Conservation (phyloP, 2,329 filamentous ascomycete species). For the Dryadomyces sulphureus region DNA sequence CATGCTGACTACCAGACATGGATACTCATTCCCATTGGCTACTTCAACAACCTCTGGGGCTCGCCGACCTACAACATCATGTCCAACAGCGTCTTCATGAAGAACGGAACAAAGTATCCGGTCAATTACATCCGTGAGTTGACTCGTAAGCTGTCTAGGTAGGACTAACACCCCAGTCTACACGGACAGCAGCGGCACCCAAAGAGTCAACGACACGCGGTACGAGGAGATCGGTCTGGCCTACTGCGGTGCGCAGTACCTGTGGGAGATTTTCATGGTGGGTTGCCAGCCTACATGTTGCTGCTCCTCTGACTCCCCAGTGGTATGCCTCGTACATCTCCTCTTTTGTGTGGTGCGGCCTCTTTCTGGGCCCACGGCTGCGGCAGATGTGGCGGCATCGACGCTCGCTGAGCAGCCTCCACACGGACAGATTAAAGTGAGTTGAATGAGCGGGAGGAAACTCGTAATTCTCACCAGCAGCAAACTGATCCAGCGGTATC, state of each 20-base stretch:
- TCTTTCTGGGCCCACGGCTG: slow-evolving; percentile 1
- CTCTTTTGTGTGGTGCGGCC: slow-evolving; percentile 2
- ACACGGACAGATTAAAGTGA: neutral
- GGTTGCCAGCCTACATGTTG: neutral
- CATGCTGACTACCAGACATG: slow-evolving; percentile 9
- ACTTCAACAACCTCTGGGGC: slow-evolving; percentile 11
- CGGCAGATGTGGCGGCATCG: neutral
- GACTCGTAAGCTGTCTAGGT: neutral
- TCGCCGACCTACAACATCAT: slow-evolving; percentile 12
- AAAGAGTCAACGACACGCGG: slow-evolving; percentile 9
- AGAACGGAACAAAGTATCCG: slow-evolving; percentile 11
- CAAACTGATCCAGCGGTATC: slow-evolving; percentile 1
- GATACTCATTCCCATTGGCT: slow-evolving; percentile 12
- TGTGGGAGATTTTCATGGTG: slow-evolving; percentile 12
- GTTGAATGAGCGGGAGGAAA: too few relatives aligned
- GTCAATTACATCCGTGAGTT: slow-evolving; percentile 3
- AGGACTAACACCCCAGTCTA: neutral
- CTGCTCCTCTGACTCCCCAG: neutral
- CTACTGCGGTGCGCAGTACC: slow-evolving; percentile 10
- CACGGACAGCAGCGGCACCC: slow-evolving; percentile 4
- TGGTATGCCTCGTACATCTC: slow-evolving; percentile 5
- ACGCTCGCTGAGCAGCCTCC: neutral
- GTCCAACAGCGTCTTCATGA: slow-evolving; percentile 9
- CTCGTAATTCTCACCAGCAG: too few relatives aligned
- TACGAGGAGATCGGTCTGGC: slow-evolving; percentile 11